phyloP scores from a whole-genome alignment of 176 grass and related monocot species.

The Pontederia crassipes region DNA sequence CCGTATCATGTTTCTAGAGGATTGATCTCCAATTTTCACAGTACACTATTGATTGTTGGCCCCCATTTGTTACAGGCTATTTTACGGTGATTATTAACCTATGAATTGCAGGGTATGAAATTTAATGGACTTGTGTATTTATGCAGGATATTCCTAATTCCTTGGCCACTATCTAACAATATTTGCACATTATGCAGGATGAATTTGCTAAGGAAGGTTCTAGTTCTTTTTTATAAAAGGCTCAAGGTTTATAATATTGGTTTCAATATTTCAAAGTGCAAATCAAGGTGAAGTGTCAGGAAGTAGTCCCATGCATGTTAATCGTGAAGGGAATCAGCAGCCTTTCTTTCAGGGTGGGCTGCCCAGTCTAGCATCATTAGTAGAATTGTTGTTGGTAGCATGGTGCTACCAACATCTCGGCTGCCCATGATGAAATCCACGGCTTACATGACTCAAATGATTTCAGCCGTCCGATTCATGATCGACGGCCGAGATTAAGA shows the following conservation, averaged over 20 bases:
- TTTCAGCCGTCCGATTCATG: too few relatives aligned
- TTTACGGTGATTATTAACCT: slow-evolving; percentile 4
- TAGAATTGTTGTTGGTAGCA: slow-evolving; percentile 51
- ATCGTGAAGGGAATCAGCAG: slow-evolving; percentile 28
- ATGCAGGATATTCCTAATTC: slow-evolving; percentile 82
- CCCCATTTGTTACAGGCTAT: neutral
- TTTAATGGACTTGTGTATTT: slow-evolving; percentile 17
- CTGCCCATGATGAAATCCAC: too few relatives aligned
- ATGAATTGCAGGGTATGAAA: neutral
- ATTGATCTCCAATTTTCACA: slow-evolving; percentile 2
- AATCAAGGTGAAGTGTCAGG: neutral
- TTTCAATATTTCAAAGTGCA: neutral
- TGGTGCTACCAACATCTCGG: too few relatives aligned
- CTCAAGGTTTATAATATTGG: neutral
- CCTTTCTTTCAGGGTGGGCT: slow-evolving; percentile 28
- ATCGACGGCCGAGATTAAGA: too few relatives aligned
- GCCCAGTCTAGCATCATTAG: slow-evolving; percentile 49
- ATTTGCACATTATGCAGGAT: slow-evolving; percentile 72
- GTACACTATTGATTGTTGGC: neutral
- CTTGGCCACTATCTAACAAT: slow-evolving; percentile 78
- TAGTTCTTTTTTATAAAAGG: neutral
- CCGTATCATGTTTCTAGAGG: neutral
- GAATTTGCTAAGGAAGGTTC: slow-evolving; percentile 74
- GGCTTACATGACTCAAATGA: too few relatives aligned
- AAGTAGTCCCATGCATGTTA: neutral